phyloP scores from a whole-genome alignment of 192 early-diverging fungal species.

The Mortierella antarctica region DNA sequence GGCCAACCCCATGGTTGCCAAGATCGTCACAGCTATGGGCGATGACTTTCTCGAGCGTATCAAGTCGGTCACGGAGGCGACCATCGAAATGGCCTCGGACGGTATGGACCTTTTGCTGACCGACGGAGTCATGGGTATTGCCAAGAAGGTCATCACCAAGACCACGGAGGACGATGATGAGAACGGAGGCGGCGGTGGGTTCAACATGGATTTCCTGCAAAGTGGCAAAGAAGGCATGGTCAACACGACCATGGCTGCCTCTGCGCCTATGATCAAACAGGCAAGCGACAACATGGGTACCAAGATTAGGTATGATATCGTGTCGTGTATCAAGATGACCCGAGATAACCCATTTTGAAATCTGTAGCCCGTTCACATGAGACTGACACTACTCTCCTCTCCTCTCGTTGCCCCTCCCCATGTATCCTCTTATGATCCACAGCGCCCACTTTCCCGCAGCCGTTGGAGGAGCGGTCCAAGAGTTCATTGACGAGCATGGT shows the following conservation, averaged over 20 bases:
- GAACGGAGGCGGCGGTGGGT: slow-evolving; percentile 25
- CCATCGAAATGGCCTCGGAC: slow-evolving; percentile 43
- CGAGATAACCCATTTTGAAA: not conserved
- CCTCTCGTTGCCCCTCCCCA: not conserved
- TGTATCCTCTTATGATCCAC: not conserved
- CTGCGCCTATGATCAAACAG: slow-evolving; percentile 44
- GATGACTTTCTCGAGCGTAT: slow-evolving; percentile 37
- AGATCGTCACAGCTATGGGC: slow-evolving; percentile 19
- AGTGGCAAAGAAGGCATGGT: slow-evolving; percentile 46
- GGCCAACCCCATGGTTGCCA: slow-evolving; percentile 19
- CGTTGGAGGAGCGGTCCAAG: slow-evolving; percentile 31
- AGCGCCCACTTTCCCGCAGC: slow-evolving; percentile 36
- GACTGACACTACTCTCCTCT: not conserved
- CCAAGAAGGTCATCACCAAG: slow-evolving; percentile 22
- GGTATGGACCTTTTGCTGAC: slow-evolving; percentile 50
- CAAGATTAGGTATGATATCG: slow-evolving; percentile 26
- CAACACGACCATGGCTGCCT: slow-evolving; percentile 33
- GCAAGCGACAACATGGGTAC: slow-evolving; percentile 35
- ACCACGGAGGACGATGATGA: slow-evolving; percentile 25
- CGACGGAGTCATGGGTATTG: slow-evolving; percentile 51
- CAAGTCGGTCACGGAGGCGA: slow-evolving; percentile 13
- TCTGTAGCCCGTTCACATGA: not conserved
- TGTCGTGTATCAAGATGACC: not conserved
- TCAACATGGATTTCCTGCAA: slow-evolving; percentile 48
- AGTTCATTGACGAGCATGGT: slow-evolving; percentile 45